Evolutionary conservation across 2,329 filamentous ascomycete genomes (phyloP).

Genomic region (Mycocentrospora acerina): DNA sequence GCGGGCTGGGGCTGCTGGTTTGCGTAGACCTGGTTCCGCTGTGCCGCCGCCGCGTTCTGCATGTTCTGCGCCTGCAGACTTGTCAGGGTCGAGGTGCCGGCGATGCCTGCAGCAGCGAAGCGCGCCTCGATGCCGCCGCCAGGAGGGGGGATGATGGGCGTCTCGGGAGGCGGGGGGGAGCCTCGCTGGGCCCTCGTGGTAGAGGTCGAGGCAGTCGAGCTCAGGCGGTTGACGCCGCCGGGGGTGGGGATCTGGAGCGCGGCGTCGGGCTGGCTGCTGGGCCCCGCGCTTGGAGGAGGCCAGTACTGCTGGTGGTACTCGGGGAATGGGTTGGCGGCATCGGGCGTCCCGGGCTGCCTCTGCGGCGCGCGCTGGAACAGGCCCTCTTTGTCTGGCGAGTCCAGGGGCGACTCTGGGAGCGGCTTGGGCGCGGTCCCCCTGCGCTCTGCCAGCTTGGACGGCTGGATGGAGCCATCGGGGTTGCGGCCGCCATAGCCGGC

Average conservation of each 20-base stretch:
- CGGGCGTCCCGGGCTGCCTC: slow-evolving; percentile 27
- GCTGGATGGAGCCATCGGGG: slow-evolving; percentile 42
- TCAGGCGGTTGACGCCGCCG: slow-evolving; percentile 60
- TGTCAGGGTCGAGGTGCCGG: slow-evolving; percentile 78
- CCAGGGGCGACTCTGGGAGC: slow-evolving; percentile 78
- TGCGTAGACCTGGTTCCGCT: slow-evolving; percentile 75
- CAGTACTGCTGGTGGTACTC: slow-evolving; percentile 65
- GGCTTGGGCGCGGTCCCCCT: slow-evolving; percentile 80
- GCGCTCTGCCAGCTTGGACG: slow-evolving; percentile 73
- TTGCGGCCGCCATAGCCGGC: slow-evolving; percentile 46
- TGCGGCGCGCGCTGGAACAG: slow-evolving; percentile 69
- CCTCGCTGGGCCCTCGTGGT: slow-evolving; percentile 90
- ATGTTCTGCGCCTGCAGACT: slow-evolving; percentile 73
- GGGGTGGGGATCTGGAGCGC: slow-evolving; percentile 56
- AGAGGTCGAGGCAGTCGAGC: slow-evolving; percentile 87
- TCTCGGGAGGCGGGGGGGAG: slow-evolving; percentile 93
- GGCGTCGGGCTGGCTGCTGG: slow-evolving; percentile 27
- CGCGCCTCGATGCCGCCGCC: slow-evolving; percentile 85
- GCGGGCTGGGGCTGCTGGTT: slow-evolving; percentile 48
- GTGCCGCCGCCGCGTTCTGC: slow-evolving; percentile 78
- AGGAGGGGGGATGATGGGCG: slow-evolving; percentile 74
- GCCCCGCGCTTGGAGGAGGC: slow-evolving; percentile 45
- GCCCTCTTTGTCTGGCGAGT: slow-evolving; percentile 73
- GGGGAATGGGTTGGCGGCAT: slow-evolving; percentile 46
- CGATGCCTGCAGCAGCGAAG: slow-evolving; percentile 88